phyloP scores from a whole-genome alignment of 768 basidiomycete genomes.

The Leucocoprinus leucothites region DNA sequence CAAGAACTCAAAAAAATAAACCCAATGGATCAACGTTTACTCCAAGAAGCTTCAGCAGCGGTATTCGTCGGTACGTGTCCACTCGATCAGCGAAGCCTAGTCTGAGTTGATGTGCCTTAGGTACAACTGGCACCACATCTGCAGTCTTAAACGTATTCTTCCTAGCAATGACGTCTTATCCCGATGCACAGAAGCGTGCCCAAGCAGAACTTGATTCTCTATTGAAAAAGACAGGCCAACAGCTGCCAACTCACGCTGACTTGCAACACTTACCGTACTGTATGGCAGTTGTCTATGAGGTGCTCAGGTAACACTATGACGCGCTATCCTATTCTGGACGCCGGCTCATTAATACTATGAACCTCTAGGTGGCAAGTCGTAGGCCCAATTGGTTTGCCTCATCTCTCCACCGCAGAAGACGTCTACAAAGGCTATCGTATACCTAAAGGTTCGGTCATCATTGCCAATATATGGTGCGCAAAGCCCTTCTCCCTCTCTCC shows the following conservation, averaged over 20 bases:
- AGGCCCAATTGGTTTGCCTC: slow-evolving; percentile 22
- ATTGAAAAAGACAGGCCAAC: slow-evolving; percentile 19
- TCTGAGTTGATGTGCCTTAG: not conserved
- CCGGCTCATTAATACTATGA: not conserved
- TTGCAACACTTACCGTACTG: slow-evolving; percentile 34
- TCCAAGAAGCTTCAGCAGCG: not conserved
- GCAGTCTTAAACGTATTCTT: slow-evolving; percentile 29
- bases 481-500: not conserved
- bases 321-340: too few relatives aligned
- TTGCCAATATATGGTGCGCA: not conserved
- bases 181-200: slow-evolving; percentile 26
- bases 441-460: not conserved
- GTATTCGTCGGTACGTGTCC: not conserved
- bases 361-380: slow-evolving; percentile 24
- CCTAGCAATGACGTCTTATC: slow-evolving; percentile 32
- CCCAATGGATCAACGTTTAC: not conserved
- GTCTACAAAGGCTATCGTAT: not conserved
- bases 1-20: not conserved
- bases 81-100: not conserved
- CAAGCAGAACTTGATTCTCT: slow-evolving; percentile 28
- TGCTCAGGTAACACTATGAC: slow-evolving; percentile 29
- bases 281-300: slow-evolving; percentile 36
- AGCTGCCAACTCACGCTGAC: slow-evolving; percentile 23
- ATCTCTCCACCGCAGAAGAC: not conserved
- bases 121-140: slow-evolving; percentile 26